These are phyloP conservation scores for Trametes gibbosa DNA, from an alignment of 768 basidiomycete species.

Conservation along the genomic window DNA sequence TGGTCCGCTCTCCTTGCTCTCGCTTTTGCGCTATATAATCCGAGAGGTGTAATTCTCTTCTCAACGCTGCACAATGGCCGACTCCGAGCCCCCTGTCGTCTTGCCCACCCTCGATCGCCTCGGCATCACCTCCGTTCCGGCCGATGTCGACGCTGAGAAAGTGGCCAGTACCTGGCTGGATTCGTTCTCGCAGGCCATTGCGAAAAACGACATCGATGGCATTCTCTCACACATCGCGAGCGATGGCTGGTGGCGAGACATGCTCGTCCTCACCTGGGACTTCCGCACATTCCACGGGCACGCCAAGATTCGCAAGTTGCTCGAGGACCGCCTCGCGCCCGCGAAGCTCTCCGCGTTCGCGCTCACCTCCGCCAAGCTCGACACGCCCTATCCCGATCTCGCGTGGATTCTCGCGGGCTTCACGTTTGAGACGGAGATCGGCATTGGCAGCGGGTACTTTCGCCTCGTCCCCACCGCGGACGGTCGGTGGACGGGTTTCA, in stretches of 20 bases:
- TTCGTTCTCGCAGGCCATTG: conserved; percentile 35
- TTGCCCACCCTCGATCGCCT: conserved; percentile 31
- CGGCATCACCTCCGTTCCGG: conserved; percentile 19
- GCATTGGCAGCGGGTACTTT: conserved; percentile 38
- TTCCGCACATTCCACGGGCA: conserved; percentile 37
- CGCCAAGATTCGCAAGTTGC: conserved; percentile 28
- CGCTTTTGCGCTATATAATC: background rate
- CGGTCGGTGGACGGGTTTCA: conserved; percentile 46
- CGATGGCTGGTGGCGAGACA: conserved; percentile 34
- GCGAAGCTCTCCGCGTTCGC: conserved; percentile 19
- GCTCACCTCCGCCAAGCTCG: conserved; percentile 17
- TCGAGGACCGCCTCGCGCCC: conserved; percentile 25
- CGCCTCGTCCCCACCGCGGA: conserved; percentile 44
- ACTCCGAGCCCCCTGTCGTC: conserved; percentile 3
- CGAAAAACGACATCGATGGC: conserved; percentile 33
- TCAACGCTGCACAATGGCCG: conserved; percentile 12
- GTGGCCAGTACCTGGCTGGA: conserved; percentile 42
- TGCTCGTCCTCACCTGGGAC: conserved; percentile 37
- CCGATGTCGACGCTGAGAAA: conserved; percentile 34
- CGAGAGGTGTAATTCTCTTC: background rate
- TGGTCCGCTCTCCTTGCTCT: background rate
- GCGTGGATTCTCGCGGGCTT: conserved; percentile 33
- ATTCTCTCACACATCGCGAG: conserved; percentile 35
- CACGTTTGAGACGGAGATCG: conserved; percentile 43
- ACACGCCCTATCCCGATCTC: conserved; percentile 26